A percentile compares a stretch with the other conserved stretches of the same genome.
phyloP scores from a whole-genome alignment of 148 eudicot species.

The Chenopodium album region DNA sequence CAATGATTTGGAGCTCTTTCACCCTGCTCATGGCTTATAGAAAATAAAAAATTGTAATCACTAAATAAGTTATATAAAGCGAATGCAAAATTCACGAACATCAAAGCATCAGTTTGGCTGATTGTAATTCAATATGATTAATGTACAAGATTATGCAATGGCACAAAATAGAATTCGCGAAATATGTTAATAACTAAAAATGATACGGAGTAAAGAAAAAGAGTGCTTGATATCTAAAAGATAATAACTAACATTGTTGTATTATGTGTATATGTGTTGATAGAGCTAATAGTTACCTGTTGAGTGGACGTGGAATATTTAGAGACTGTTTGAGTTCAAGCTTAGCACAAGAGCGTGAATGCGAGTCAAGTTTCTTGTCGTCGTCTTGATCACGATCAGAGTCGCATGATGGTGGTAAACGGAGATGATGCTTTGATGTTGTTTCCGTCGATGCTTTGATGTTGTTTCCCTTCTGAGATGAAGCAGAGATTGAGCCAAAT shows the following conservation, averaged over 20 bases:
- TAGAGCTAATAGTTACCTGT: constrained; percentile 5
- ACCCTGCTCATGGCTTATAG: constrained; percentile 1
- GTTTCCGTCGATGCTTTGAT: background rate
- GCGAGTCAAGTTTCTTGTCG: background rate
- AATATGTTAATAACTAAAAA: too few species aligned
- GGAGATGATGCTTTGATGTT: background rate
- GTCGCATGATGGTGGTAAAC: background rate
- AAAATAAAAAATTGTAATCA: background rate
- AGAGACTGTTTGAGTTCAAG: background rate
- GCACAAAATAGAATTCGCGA: too few species aligned
- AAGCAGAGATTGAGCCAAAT: background rate
- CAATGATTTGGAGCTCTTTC: background rate
- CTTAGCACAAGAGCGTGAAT: background rate
- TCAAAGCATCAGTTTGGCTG: too few species aligned
- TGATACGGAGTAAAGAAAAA: too few species aligned
- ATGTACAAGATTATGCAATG: too few species aligned
- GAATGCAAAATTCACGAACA: too few species aligned
- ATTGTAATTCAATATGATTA: too few species aligned
- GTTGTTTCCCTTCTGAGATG: background rate
- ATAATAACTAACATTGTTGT: too few species aligned
- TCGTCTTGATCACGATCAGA: background rate
- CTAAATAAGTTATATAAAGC: background rate
- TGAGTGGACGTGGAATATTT: background rate
- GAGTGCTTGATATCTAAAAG: too few species aligned
- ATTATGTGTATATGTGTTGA: background rate